Base-by-base conservation (phyloP, 139 green algal genomes). In the Volvox africanus region DNA sequence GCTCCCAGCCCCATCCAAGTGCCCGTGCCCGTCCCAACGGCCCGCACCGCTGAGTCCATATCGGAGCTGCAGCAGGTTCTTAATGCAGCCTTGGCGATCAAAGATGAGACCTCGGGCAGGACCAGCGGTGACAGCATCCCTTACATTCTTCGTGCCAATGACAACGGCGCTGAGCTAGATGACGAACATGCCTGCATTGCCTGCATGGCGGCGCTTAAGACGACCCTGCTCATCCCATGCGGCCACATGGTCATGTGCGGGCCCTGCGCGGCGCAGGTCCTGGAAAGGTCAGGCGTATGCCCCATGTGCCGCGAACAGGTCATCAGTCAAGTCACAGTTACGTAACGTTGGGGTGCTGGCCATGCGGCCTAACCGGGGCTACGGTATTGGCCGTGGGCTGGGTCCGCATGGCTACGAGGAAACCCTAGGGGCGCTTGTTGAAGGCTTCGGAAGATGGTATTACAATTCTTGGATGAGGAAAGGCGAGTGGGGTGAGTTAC, bases 171-270 rank as follows among this genome's bases (percentile, higher is more conserved):
- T 35, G 71, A 32, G 44, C 67, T 88, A 24, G 83, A 88, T 37
- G 83, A 88, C 36, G 83, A 88, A 18, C 67, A 80, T 37, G 67
- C 67, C 12, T 88, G 83, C 67, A 88, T 88, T 14, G 65, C 71
- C 61, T 88, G 83, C 83, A 88, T 88, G 83, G 83, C 33, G 9
- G 67, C 67, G 83, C 35, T 44, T 1, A 76, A 76, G 65, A 61
- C 33, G 24, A 80, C 67, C 2, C 61, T 88, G 6, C 65, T 88
- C 21, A 67, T 88, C 20, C 83, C 83, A 16, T 88, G 83, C 35
- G 83, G 83, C 6, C 83, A 88, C 83, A 33, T 88, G 67, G 65
- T 88, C 17, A 37, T 88, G 35, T 88, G 83, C 33, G 83, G 33
- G 33, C 13, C 21, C 22, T 88, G 83, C 67, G 36, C 65, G 14